phyloP scores from a whole-genome alignment of 2,329 filamentous ascomycete species.

The Xylogone sp. region DNA sequence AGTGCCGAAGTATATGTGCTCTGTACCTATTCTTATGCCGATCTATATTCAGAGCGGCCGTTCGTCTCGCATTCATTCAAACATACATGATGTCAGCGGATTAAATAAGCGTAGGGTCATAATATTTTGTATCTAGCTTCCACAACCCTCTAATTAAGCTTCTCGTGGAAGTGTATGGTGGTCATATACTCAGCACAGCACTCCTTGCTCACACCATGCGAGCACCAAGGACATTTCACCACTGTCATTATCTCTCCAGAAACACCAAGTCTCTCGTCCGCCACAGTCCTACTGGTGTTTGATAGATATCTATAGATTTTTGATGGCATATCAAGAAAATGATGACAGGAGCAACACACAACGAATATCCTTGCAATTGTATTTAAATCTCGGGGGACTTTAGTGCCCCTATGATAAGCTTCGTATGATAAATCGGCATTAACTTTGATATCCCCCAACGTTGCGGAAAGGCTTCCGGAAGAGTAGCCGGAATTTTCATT shows the following conservation, averaged over 20 bases:
- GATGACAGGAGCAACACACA: conserved; percentile 61
- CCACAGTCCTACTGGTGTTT: conserved; percentile 51
- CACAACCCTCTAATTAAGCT: too few species aligned
- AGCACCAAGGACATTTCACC: conserved; percentile 69
- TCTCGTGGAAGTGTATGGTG: conserved; percentile 62
- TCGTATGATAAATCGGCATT: too few species aligned
- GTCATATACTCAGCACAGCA: conserved; percentile 69
- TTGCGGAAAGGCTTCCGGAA: too few species aligned
- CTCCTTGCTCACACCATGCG: conserved; percentile 63
- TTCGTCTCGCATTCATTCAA: too few species aligned
- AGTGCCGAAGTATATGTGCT: too few species aligned
- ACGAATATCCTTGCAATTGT: conserved; percentile 59
- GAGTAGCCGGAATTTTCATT: too few species aligned
- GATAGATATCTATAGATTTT: conserved; percentile 63
- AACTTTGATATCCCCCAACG: too few species aligned
- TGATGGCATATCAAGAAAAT: conserved; percentile 63
- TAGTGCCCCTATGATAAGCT: not conserved
- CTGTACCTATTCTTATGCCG: too few species aligned
- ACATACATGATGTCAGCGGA: too few species aligned
- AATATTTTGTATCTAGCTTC: too few species aligned
- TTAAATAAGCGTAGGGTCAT: too few species aligned
- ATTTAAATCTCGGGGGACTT: conserved; percentile 4
- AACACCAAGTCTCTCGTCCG: conserved; percentile 47
- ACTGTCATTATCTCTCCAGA: conserved; percentile 55
- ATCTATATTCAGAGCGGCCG: too few species aligned